Percentiles rank a stretch among this genome's conserved stretches.
These are phyloP conservation scores for Mercurialis annua DNA, from an alignment of 345 rosid genomes.

Conservation along the genomic window DNA sequence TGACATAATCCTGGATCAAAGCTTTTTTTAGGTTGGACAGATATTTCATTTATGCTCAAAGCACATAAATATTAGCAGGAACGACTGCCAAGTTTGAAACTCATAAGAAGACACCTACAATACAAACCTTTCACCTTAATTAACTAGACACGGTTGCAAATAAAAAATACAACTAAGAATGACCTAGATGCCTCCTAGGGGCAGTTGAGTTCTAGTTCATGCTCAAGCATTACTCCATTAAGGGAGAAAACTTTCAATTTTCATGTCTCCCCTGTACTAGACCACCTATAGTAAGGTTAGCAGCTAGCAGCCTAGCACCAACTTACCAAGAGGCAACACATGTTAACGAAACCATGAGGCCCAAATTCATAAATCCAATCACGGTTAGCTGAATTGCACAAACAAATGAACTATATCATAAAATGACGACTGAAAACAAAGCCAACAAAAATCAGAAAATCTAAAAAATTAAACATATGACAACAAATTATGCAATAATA, in stretches of 20 bases:
- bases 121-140: not conserved
- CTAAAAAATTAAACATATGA: not conserved
- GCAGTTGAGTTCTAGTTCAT: not conserved
- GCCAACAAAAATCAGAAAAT: not conserved
- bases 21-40: not conserved
- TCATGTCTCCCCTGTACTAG: not conserved
- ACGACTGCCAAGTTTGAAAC: not conserved
- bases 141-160: not conserved
- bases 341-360: not conserved
- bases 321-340: not conserved
- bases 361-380: not conserved
- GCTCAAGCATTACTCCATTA: not conserved
- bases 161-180: not conserved
- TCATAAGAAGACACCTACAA: not conserved
- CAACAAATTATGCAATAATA: conserved; percentile 3
- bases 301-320: too few species aligned
- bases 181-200: not conserved
- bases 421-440: not conserved
- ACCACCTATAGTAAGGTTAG: not conserved
- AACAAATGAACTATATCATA: not conserved
- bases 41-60: not conserved
- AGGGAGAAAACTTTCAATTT: not conserved
- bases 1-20: not conserved
- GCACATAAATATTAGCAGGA: not conserved
- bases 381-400: not conserved